Base-by-base conservation (phyloP, 2,329 filamentous ascomycete genomes). In the Penicillium sp. region DNA sequence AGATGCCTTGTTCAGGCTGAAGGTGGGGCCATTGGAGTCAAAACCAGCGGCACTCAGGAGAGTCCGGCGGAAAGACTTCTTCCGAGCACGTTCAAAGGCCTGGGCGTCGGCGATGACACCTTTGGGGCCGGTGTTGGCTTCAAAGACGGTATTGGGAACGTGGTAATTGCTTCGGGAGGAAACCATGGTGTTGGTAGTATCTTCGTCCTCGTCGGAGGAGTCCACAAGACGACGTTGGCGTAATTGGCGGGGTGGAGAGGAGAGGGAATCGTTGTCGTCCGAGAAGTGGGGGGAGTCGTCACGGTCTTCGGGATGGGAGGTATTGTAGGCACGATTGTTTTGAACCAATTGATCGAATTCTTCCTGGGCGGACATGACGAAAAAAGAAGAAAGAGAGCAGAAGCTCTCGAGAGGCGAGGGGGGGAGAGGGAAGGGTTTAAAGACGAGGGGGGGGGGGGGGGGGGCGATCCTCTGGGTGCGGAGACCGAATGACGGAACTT, bases 81-180 rank as follows among this genome's bases (percentile, higher is more conserved):
- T 73, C 57, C 69, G 69, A 11, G 73, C 74, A 11, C 72, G 71
- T 51, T 75, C 72, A 43, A 73, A 76, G 42, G 73, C 71, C 50
- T 74, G 73, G 28, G 74, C 74, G 52, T 76, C 74, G 40, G 74
- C 73, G 46, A 76, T 76, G 51, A 76, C 74, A 45, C 74, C 74
- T 56, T 76, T 76, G 43, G 74, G 74, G 0, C 74, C 74, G 7
- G 74, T 76, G 52, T 76, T 76, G 57, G 73, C 73, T 46, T 75
- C 70, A 57, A 69, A 75, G 42, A 66, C 61, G 29, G 71, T 74
- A 36, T 67, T 66, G 29, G 73, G 73, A 28, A 76, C 59, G 45
- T 72, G 69, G 55, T 74, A 75, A 39, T 64, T 66, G 29, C 61
- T 57, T 27, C 69, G 59, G 50, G 69, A 62, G 29, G 57, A 57